phyloP scores from a whole-genome alignment of 441 rosid species.

The Aquilaria agallochum region DNA sequence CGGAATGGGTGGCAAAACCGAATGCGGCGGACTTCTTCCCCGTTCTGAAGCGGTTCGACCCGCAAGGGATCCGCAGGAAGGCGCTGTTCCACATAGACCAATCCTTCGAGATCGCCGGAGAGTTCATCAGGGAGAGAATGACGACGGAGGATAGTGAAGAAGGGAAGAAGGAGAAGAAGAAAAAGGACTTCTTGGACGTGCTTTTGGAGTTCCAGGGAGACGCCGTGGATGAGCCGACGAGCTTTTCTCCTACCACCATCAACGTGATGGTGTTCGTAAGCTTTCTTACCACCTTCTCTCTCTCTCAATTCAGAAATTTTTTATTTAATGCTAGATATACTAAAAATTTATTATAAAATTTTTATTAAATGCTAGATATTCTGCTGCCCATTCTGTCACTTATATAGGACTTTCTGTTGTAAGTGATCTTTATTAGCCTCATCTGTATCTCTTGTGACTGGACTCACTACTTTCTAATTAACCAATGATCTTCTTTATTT shows the following conservation, averaged over 20 bases:
- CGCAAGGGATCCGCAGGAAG: constrained; percentile 58
- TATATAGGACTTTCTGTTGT: too few species aligned
- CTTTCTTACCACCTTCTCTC: not conserved
- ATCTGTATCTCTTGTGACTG: too few species aligned
- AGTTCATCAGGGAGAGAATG: constrained; percentile 52
- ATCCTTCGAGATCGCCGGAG: constrained; percentile 56
- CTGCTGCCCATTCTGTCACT: too few species aligned
- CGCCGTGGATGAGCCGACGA: constrained; percentile 30
- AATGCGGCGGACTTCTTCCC: constrained; percentile 74
- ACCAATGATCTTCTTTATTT: too few species aligned
- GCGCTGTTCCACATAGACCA: constrained; percentile 50
- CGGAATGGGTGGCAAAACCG: constrained; percentile 78
- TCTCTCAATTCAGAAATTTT: not conserved
- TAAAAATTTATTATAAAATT: too few species aligned
- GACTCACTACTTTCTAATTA: too few species aligned
- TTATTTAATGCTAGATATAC: too few species aligned
- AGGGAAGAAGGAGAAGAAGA: constrained; percentile 16
- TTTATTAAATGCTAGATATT: too few species aligned
- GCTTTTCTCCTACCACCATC: constrained; percentile 33
- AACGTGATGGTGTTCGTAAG: constrained; percentile 49
- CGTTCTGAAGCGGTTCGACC: constrained; percentile 55
- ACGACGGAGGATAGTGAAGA: constrained; percentile 24
- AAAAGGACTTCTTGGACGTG: constrained; percentile 53
- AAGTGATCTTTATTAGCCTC: too few species aligned
- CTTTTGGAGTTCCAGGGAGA: constrained; percentile 54